These are phyloP conservation scores for Cylindrotheca closterium DNA, from an alignment of 108 stramenopile genomes.

Conservation along the genomic window DNA sequence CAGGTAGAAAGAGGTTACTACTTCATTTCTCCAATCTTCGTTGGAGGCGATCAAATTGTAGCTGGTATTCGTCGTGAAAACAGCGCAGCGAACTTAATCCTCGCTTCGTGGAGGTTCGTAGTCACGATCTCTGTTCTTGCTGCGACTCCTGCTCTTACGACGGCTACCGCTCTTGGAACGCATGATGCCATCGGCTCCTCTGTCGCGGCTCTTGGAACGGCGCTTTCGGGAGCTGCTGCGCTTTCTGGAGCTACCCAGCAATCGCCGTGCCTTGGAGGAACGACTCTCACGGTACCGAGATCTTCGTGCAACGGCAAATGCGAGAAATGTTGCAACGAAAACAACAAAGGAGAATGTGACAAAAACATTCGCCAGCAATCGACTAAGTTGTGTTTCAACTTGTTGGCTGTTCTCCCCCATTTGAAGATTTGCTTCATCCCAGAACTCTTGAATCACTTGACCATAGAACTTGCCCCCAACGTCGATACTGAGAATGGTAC, in stretches of 20 bases:
- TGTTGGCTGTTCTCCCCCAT: background rate
- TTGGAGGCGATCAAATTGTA: too few relatives aligned
- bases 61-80: background rate
- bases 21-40: too few relatives aligned
- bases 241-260: constrained; percentile 45
- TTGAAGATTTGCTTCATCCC: constrained; percentile 7
- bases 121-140: constrained; percentile 16
- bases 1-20: too few relatives aligned
- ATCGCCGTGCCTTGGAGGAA: constrained; percentile 49
- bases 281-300: constrained; percentile 65
- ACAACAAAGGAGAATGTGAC: constrained; percentile 68
- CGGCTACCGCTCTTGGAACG: constrained; percentile 19
- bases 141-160: constrained; percentile 22
- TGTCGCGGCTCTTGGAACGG: constrained; percentile 23
- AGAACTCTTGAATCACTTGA: constrained; percentile 33
- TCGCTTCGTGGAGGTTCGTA: constrained; percentile 23
- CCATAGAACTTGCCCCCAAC: constrained; percentile 69
- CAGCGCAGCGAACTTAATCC: background rate
- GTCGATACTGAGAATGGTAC: constrained; percentile 53
- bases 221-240: constrained; percentile 37
- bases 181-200: constrained; percentile 38
- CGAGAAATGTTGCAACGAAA: constrained; percentile 83
- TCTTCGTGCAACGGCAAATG: constrained; percentile 83
- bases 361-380: constrained; percentile 73
- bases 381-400: constrained; percentile 45